phyloP scores from a whole-genome alignment of 2,329 filamentous ascomycete species.

The Byssochlamys sp. region DNA sequence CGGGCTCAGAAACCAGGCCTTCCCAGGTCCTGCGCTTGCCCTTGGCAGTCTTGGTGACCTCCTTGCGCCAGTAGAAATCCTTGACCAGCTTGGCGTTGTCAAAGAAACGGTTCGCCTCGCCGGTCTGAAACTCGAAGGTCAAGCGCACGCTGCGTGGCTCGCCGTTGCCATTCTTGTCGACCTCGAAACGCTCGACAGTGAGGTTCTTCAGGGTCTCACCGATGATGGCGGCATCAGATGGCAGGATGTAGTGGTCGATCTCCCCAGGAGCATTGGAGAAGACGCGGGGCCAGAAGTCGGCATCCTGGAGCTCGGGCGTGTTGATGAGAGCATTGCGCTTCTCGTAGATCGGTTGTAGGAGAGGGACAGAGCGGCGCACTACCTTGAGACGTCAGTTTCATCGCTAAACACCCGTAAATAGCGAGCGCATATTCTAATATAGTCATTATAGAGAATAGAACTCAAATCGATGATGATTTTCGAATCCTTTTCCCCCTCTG shows the following conservation, averaged over 20 bases:
- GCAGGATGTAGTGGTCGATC: slow-evolving; percentile 79
- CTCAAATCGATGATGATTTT: not conserved
- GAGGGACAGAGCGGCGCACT: slow-evolving; percentile 65
- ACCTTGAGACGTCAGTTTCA: slow-evolving; percentile 5
- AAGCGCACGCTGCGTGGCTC: slow-evolving; percentile 73
- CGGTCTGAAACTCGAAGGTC: slow-evolving; percentile 60
- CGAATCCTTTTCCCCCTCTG: not conserved
- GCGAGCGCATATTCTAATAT: slow-evolving; percentile 1
- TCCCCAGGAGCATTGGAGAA: slow-evolving; percentile 78
- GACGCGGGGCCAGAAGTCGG: slow-evolving; percentile 90
- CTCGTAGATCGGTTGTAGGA: slow-evolving; percentile 62
- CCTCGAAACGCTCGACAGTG: slow-evolving; percentile 70
- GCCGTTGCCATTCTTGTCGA: slow-evolving; percentile 49
- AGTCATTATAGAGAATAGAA: not conserved
- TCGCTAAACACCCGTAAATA: not conserved
- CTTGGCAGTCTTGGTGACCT: slow-evolving; percentile 33
- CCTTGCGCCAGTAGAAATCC: slow-evolving; percentile 76
- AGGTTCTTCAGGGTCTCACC: slow-evolving; percentile 58
- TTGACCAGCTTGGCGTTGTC: slow-evolving; percentile 71
- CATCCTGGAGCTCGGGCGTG: slow-evolving; percentile 48
- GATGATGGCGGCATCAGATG: slow-evolving; percentile 62
- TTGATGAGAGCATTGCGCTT: slow-evolving; percentile 62
- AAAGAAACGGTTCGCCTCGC: slow-evolving; percentile 67
- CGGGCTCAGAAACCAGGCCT: slow-evolving; percentile 77
- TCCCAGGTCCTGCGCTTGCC: slow-evolving; percentile 51